Conservation (phyloP, 805 yeast species). For the Candida saitoana region DNA sequence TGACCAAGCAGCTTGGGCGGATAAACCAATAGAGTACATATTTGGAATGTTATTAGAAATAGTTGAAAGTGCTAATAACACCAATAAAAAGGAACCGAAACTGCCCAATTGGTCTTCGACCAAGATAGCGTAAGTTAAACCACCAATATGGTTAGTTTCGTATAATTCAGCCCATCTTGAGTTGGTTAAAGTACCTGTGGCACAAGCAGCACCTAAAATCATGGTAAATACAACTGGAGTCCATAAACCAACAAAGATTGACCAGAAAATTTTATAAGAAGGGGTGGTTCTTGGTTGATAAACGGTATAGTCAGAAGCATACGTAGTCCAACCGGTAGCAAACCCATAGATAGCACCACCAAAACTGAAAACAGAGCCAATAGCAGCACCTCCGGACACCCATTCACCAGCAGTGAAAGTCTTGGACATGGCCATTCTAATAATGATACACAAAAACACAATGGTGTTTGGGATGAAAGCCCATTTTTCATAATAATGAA, state of each 20-base stretch:
- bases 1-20: slow-evolving; percentile 82
- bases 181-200: slow-evolving; percentile 55
- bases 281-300: slow-evolving; percentile 71
- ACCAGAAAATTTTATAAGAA: slow-evolving; percentile 55
- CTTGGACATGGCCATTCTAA: slow-evolving; percentile 64
- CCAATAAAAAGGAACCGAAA: slow-evolving; percentile 88
- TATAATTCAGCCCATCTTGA: slow-evolving; percentile 26
- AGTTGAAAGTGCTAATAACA: slow-evolving; percentile 77
- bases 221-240: slow-evolving; percentile 68
- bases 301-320: slow-evolving; percentile 87
- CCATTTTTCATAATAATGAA: slow-evolving; percentile 79
- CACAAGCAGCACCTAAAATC: slow-evolving; percentile 84
- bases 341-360: slow-evolving; percentile 84
- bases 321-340: slow-evolving; percentile 93
- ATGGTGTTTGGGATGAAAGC: slow-evolving; percentile 82
- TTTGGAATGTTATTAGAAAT: slow-evolving; percentile 91
- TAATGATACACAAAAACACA: slow-evolving; percentile 74
- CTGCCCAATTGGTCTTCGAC: slow-evolving; percentile 80
- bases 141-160: slow-evolving; percentile 46
- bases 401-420: slow-evolving; percentile 54
- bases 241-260: slow-evolving; percentile 60
- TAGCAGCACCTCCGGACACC: slow-evolving; percentile 58
- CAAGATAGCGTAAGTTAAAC: slow-evolving; percentile 72
- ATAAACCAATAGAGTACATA: slow-evolving; percentile 84
- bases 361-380: slow-evolving; percentile 72